phyloP scores from a whole-genome alignment of 2,329 filamentous ascomycete species.

The Trichoderma atrobrunneum region DNA sequence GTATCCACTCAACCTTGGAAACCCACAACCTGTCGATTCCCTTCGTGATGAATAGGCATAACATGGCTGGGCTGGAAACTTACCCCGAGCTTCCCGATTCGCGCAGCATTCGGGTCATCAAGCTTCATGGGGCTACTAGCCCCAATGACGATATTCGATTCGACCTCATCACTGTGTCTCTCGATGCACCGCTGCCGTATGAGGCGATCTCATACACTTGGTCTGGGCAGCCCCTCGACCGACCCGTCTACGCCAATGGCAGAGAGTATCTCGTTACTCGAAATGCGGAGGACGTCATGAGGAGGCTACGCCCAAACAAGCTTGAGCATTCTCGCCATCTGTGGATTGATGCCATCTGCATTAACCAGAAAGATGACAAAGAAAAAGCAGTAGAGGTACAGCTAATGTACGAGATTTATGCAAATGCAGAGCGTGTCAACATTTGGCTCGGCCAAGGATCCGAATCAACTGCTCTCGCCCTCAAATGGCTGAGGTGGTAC shows the following conservation, averaged over 20 bases:
- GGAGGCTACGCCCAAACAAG: background rate
- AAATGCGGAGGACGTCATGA: background rate
- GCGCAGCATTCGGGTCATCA: background rate
- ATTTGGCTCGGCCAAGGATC: conserved; percentile 3
- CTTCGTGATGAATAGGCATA: background rate
- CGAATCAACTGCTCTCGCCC: background rate
- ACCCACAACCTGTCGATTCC: background rate
- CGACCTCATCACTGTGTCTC: background rate
- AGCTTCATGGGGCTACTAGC: background rate
- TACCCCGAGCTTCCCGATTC: background rate
- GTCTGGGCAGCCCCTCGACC: background rate
- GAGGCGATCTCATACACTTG: conserved; percentile 13
- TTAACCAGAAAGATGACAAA: conserved; percentile 5
- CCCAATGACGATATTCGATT: background rate
- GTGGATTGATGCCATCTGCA: conserved; percentile 19
- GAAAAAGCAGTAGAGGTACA: conserved; percentile 12
- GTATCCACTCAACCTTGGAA: background rate
- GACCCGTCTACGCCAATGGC: background rate
- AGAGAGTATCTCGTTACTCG: background rate
- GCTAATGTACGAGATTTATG: conserved; percentile 15
- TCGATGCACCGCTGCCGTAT: background rate
- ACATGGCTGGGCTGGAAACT: background rate
- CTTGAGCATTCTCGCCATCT: background rate
- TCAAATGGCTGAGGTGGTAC: background rate
- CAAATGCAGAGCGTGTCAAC: background rate